Evolutionary conservation across 139 green algal species (phyloP).

Genomic region (Micractinium conductrix): DNA sequence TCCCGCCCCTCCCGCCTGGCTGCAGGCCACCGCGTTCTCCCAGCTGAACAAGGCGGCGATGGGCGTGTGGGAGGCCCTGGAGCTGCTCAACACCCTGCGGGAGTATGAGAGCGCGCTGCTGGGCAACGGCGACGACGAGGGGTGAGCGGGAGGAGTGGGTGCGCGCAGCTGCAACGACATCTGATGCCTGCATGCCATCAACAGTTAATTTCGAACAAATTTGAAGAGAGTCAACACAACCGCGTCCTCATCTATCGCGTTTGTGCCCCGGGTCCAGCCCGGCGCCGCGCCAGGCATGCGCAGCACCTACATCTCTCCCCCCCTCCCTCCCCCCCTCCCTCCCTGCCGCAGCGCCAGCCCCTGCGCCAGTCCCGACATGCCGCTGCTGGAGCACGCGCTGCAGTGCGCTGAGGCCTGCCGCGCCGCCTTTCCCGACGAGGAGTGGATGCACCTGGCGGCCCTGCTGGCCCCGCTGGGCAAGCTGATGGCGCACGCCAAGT

Average conservation of each 20-base stretch:
- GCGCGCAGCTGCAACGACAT: too few relatives aligned
- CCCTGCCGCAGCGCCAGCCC: too few relatives aligned
- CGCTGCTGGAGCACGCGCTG: constrained; percentile 79
- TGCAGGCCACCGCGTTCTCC: constrained; percentile 43
- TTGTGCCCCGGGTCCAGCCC: constrained; percentile 43
- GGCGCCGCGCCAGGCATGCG: too few relatives aligned
- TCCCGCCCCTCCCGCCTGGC: neutral
- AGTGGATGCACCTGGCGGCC: constrained; percentile 86
- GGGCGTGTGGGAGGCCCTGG: constrained; percentile 80
- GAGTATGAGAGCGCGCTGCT: constrained; percentile 77
- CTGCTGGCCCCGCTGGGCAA: constrained; percentile 87
- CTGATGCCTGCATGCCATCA: too few relatives aligned
- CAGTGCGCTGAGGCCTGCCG: constrained; percentile 76
- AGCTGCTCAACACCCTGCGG: constrained; percentile 66
- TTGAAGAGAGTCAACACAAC: too few relatives aligned
- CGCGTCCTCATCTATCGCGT: too few relatives aligned
- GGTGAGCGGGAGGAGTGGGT: too few relatives aligned
- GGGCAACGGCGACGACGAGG: constrained; percentile 12
- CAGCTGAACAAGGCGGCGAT: constrained; percentile 66
- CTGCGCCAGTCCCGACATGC: constrained; percentile 57
- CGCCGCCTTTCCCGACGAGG: constrained; percentile 71
- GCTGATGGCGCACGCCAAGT: constrained; percentile 80
- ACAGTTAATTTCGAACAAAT: too few relatives aligned
- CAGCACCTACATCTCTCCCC: too few relatives aligned
- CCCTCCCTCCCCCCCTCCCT: too few relatives aligned